Conservation (phyloP, 2,329 filamentous ascomycete species). For the Bipolaris oryzae region DNA sequence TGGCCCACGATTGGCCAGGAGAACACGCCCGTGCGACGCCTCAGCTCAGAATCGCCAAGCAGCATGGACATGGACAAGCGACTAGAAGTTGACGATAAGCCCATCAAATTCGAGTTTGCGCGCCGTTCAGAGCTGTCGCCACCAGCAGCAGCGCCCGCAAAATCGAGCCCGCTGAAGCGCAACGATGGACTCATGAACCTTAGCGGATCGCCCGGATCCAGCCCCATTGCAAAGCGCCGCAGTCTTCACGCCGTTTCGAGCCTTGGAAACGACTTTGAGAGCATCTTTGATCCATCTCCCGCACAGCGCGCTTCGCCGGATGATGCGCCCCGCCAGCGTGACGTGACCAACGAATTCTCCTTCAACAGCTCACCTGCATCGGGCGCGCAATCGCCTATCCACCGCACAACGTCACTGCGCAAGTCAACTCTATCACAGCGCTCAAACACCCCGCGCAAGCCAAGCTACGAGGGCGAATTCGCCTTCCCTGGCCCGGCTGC, state of each 20-base stretch:
- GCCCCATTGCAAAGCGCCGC: slow-evolving; percentile 87
- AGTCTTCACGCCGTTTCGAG: slow-evolving; percentile 77
- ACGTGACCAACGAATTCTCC: slow-evolving; percentile 39
- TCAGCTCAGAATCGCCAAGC: slow-evolving; percentile 32
- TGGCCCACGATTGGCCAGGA: slow-evolving; percentile 57
- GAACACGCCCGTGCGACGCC: slow-evolving; percentile 44
- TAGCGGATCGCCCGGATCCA: slow-evolving; percentile 77
- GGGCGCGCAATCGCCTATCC: slow-evolving; percentile 39
- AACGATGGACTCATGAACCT: slow-evolving; percentile 89
- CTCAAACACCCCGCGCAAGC: slow-evolving; percentile 47
- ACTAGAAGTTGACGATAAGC: slow-evolving; percentile 51
- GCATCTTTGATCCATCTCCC: slow-evolving; percentile 71
- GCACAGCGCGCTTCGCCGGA: slow-evolving; percentile 25
- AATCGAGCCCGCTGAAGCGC: slow-evolving; percentile 86
- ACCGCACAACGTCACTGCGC: slow-evolving; percentile 72
- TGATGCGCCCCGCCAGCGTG: slow-evolving; percentile 30
- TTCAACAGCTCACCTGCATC: slow-evolving; percentile 47
- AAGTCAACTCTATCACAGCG: slow-evolving; percentile 90
- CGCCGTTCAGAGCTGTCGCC: slow-evolving; percentile 36
- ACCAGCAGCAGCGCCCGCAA: slow-evolving; percentile 59
- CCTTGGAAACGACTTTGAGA: slow-evolving; percentile 66
- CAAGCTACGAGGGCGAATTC: slow-evolving; percentile 55
- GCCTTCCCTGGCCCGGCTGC: slow-evolving; percentile 59
- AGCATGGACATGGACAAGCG: slow-evolving; percentile 51
- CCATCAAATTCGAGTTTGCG: slow-evolving; percentile 56